These are phyloP conservation scores for Oryza glumipatula DNA, from an alignment of 176 grass and related monocot species.

Conservation along the genomic window DNA sequence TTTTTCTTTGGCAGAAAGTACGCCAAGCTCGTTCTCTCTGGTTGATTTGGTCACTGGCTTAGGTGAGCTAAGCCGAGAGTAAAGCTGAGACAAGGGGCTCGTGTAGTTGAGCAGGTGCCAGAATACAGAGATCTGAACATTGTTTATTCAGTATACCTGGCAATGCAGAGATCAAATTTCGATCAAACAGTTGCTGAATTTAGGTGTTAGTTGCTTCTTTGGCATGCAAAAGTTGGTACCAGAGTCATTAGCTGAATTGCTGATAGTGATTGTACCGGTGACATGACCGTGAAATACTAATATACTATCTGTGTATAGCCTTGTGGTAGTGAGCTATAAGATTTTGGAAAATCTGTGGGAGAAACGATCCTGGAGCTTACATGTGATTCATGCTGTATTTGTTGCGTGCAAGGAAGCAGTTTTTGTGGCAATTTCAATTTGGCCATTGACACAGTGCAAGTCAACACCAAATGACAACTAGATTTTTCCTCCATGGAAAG, in stretches of 20 bases:
- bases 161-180: background rate
- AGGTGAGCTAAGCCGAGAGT: constrained; percentile 53
- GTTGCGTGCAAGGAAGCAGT: constrained; percentile 55
- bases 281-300: background rate
- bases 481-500: background rate
- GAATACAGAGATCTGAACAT: constrained; percentile 16
- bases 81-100: constrained; percentile 45
- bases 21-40: background rate
- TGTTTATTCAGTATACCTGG: constrained; percentile 5
- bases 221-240: background rate
- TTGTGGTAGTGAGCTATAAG: background rate
- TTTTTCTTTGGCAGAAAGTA: background rate
- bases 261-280: constrained; percentile 39
- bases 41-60: constrained; percentile 24
- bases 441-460: background rate
- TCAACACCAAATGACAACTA: background rate
- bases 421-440: background rate
- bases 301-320: background rate
- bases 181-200: background rate
- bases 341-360: background rate
- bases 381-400: constrained; percentile 17
- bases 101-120: constrained; percentile 44
- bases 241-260: constrained; percentile 20
- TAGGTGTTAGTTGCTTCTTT: constrained; percentile 33
- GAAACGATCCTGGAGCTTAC: background rate